Conservation (phyloP, 179 eudicot genomes). For the Beta macrorhiza region DNA sequence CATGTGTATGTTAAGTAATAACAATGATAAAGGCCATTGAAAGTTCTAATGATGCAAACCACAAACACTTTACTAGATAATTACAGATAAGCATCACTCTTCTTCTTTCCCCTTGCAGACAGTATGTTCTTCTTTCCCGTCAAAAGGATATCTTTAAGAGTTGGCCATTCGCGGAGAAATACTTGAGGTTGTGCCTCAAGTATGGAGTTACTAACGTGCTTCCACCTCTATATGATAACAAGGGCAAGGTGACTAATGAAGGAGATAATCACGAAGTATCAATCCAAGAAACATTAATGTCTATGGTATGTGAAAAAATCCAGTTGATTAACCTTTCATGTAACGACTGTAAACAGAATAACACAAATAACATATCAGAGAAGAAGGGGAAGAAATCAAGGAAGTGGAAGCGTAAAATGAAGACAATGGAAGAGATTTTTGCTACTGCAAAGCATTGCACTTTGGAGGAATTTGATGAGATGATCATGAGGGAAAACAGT, state of each 20-base stretch:
- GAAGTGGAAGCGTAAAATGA: conserved; percentile 19
- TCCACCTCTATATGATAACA: conserved; percentile 7
- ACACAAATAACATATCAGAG: background rate
- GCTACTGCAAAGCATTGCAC: conserved; percentile 18
- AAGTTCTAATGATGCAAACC: too few relatives aligned
- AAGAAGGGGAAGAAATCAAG: conserved; percentile 1
- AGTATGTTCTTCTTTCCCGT: conserved; percentile 20
- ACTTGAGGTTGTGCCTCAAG: conserved; percentile 19
- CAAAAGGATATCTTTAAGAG: conserved; percentile 10
- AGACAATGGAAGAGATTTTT: conserved; percentile 18
- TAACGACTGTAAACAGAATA: background rate
- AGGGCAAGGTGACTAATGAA: background rate
- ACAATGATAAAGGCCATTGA: too few relatives aligned
- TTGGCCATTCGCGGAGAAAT: conserved; percentile 25
- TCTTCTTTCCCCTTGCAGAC: conserved; percentile 8
- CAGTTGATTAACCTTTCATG: background rate
- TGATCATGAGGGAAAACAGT: background rate
- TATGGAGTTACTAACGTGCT: conserved; percentile 14
- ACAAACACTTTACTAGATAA: too few relatives aligned
- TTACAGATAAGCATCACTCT: too few relatives aligned
- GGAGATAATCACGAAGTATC: background rate
- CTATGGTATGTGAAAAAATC: conserved; percentile 2
- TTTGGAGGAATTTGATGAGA: background rate
- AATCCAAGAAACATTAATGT: background rate
- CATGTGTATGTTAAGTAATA: too few relatives aligned